Evolutionary conservation across 352 stramenopile species (phyloP).

Genomic region (Thalassiosira livingstoniorum): DNA sequence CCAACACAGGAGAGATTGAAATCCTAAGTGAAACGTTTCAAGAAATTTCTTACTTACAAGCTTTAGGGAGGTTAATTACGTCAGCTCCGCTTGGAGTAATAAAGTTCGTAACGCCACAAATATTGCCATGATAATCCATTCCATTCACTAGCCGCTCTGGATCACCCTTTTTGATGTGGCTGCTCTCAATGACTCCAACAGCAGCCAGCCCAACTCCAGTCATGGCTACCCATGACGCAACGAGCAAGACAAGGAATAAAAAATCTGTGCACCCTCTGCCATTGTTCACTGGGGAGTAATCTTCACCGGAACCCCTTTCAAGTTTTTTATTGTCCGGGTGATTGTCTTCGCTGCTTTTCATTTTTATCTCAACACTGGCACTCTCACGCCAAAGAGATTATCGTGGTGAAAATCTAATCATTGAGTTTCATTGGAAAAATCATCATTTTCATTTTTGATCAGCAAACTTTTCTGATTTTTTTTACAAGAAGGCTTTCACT

Average conservation of each 20-base stretch:
- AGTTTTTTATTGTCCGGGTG: slow-evolving; percentile 50
- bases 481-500: no score
- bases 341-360: slow-evolving; percentile 5
- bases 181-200: slow-evolving; percentile 31
- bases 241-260: slow-evolving; percentile 80
- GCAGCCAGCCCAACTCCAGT: slow-evolving; percentile 73
- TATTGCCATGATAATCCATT: slow-evolving; percentile 86
- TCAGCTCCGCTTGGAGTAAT: slow-evolving; percentile 38
- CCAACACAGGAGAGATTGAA: neutral
- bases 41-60: slow-evolving; percentile 3
- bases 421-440: no score
- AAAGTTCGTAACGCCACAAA: slow-evolving; percentile 79
- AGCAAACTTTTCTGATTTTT: no score
- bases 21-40: neutral
- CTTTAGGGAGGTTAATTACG: slow-evolving; percentile 41
- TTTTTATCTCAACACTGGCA: neutral
- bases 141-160: slow-evolving; percentile 63
- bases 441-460: no score
- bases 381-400: no score
- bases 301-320: slow-evolving; percentile 6
- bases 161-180: slow-evolving; percentile 69
- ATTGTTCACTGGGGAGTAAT: slow-evolving; percentile 35
- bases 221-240: slow-evolving; percentile 78
- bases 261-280: slow-evolving; percentile 84
- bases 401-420: no score